phyloP scores from a whole-genome alignment of 495 filamentous ascomycete genomes.

The Penicillium parvum region DNA sequence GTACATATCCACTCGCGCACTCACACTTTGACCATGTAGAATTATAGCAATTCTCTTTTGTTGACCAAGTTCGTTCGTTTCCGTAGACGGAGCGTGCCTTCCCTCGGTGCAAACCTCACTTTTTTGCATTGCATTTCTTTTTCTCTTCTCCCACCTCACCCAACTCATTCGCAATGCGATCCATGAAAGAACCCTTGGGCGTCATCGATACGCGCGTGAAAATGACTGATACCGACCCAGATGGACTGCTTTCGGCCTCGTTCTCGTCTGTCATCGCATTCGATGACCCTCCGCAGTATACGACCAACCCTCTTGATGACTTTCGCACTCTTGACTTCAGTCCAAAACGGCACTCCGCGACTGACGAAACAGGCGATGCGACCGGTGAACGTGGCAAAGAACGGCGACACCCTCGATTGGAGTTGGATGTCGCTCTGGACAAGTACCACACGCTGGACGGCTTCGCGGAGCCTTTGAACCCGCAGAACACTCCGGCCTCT shows the following conservation, averaged over 20 bases:
- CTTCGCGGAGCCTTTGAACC: slow-evolving; percentile 12
- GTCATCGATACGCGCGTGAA: slow-evolving; percentile 19
- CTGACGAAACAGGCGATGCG: background rate
- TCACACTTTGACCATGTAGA: slow-evolving; percentile 38
- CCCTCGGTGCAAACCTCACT: background rate
- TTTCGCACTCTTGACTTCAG: background rate
- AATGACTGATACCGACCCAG: slow-evolving; percentile 7
- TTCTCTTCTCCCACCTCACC: background rate
- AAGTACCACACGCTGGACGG: slow-evolving; percentile 20
- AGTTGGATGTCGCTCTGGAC: slow-evolving; percentile 19
- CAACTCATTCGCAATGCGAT: slow-evolving; percentile 11
- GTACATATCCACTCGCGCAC: slow-evolving; percentile 43
- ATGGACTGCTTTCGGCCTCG: slow-evolving; percentile 4
- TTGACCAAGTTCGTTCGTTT: slow-evolving; percentile 10
- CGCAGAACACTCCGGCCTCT: slow-evolving; percentile 26
- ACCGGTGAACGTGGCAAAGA: background rate
- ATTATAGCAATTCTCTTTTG: slow-evolving; percentile 40
- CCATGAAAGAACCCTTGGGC: slow-evolving; percentile 20
- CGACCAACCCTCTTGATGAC: background rate
- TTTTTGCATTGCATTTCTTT: background rate
- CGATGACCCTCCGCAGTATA: background rate
- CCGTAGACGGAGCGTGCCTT: slow-evolving; percentile 12
- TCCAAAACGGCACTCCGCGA: background rate
- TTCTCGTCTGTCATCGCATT: slow-evolving; percentile 14
- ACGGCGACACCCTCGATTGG: slow-evolving; percentile 14